These are phyloP conservation scores for Fusarium sp. DNA, from an alignment of 2,329 filamentous ascomycete genomes.

Conservation along the genomic window DNA sequence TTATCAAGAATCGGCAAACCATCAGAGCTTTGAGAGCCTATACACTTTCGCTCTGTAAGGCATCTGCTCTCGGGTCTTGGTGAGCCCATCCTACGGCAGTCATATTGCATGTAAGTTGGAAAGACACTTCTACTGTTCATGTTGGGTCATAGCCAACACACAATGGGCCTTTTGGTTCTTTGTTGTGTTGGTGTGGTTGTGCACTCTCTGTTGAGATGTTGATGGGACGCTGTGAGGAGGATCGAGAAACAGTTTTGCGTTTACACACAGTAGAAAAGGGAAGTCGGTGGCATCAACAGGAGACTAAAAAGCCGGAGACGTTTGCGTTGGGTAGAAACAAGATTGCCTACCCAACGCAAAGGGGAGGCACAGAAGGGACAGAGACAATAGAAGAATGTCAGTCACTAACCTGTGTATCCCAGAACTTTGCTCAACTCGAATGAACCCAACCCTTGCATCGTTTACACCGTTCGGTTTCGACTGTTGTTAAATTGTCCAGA, in stretches of 20 bases:
- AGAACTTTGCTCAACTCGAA: conserved; percentile 11
- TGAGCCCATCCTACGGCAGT: not conserved
- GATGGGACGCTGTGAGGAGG: not conserved
- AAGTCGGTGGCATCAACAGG: not conserved
- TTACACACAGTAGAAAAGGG: not conserved
- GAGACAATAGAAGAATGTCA: not conserved
- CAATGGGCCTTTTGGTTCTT: not conserved
- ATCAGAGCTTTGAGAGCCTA: not conserved
- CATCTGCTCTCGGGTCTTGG: not conserved
- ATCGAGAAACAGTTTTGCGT: not conserved
- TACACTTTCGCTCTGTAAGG: not conserved
- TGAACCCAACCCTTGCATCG: conserved; percentile 20
- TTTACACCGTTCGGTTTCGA: conserved; percentile 6
- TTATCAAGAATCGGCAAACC: not conserved
- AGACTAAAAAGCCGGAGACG: not conserved
- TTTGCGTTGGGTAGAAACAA: conserved; percentile 9
- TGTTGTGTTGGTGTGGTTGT: not conserved
- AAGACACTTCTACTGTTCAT: not conserved
- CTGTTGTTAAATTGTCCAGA: conserved; percentile 7
- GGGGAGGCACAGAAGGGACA: conserved; percentile 3
- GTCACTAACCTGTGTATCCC: conserved; percentile 28
- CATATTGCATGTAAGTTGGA: conserved; percentile 14
- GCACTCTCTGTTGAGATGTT: not conserved
- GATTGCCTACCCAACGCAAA: conserved; percentile 7
- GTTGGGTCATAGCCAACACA: not conserved